These are phyloP conservation scores for Tylopilus orsonianus DNA, from an alignment of 1,284 basidiomycete species.

Conservation along the genomic window DNA sequence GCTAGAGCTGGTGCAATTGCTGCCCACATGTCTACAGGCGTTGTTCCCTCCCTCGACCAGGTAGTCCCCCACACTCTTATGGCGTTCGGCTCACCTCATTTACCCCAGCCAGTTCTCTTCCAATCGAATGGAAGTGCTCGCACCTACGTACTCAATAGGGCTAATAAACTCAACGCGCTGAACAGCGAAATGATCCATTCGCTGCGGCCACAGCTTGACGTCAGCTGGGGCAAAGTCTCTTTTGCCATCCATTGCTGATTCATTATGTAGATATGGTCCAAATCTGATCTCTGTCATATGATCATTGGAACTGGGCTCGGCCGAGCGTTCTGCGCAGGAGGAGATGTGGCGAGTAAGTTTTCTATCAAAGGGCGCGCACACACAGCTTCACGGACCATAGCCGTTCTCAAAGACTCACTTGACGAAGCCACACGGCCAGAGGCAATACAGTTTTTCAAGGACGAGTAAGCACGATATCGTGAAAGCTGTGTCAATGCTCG, in stretches of 20 bases:
- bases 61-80: constrained; percentile 21
- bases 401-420: constrained; percentile 52
- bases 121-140: constrained; percentile 65
- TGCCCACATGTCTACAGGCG: constrained; percentile 53
- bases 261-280: constrained; percentile 70
- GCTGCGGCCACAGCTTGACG: constrained; percentile 75
- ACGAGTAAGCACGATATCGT: constrained; percentile 60
- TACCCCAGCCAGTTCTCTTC: constrained; percentile 63
- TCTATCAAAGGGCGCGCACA: constrained; percentile 4
- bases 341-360: constrained; percentile 83
- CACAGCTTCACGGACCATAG: constrained; percentile 38
- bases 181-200: constrained; percentile 80
- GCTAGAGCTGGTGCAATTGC: constrained; percentile 56
- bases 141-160: constrained; percentile 80
- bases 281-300: constrained; percentile 70
- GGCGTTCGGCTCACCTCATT: constrained; percentile 5
- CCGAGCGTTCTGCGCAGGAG: constrained; percentile 91
- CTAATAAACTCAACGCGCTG: constrained; percentile 85
- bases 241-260: constrained; percentile 14
- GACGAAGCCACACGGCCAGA: constrained; percentile 51
- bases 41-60: constrained; percentile 25
- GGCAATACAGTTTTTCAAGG: constrained; percentile 86
- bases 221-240: constrained; percentile 33
- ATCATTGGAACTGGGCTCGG: constrained; percentile 80
- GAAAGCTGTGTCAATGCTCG: constrained; percentile 6